Conservation (phyloP, 768 basidiomycete genomes). For the Suillus sp. region DNA sequence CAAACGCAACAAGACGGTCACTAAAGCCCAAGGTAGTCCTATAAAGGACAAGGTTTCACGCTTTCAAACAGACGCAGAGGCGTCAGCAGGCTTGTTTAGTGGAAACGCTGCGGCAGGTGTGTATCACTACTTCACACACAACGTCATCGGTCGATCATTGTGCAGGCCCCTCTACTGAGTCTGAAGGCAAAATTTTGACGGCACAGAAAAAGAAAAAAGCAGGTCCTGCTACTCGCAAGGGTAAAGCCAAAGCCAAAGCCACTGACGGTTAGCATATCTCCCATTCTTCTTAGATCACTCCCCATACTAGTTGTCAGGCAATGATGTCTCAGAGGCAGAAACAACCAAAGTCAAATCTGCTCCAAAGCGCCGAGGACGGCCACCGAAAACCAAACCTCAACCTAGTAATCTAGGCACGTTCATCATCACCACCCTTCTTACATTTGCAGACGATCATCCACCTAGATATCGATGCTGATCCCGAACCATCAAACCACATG, state of each 20-base stretch:
- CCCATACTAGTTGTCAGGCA: not conserved
- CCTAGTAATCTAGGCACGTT: not conserved
- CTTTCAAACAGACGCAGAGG: not conserved
- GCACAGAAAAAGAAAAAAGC: constrained; percentile 2
- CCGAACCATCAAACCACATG: constrained; percentile 13
- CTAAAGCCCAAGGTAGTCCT: not conserved
- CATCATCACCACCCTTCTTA: not conserved
- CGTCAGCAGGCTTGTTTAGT: not conserved
- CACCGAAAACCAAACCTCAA: constrained; percentile 19
- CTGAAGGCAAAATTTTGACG: not conserved
- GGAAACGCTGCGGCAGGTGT: constrained; percentile 3
- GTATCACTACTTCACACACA: not conserved
- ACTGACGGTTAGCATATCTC: not conserved
- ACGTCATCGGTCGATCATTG: not conserved
- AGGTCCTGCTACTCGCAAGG: constrained; percentile 1
- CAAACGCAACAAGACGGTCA: constrained; percentile 2
- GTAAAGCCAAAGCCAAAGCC: not conserved
- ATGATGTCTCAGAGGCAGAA: constrained; percentile 9
- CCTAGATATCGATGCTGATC: not conserved
- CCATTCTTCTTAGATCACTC: not conserved
- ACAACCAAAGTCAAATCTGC: constrained; percentile 9
- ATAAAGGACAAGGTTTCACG: not conserved
- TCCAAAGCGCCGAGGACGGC: constrained; percentile 21
- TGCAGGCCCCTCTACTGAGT: not conserved
- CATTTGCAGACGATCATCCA: not conserved